Conservation (phyloP, 2,329 filamentous ascomycete genomes). For the Fusarium napiforme region DNA sequence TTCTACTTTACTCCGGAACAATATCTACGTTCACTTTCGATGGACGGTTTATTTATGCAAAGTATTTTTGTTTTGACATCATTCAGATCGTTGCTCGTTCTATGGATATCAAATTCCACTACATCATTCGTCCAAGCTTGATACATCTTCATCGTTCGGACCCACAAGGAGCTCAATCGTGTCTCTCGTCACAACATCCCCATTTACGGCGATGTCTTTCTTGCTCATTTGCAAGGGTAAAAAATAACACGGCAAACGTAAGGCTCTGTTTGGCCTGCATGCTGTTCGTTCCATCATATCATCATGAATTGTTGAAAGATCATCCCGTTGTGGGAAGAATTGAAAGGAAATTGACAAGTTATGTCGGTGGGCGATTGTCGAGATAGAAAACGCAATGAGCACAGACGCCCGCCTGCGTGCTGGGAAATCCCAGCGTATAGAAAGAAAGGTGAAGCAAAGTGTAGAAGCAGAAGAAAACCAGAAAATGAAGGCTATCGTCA, state of each 20-base stretch:
- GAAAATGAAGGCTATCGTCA: slow-evolving; percentile 31
- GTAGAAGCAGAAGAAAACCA: slow-evolving; percentile 6
- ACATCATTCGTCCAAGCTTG: slow-evolving; percentile 19
- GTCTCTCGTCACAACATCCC: slow-evolving; percentile 31
- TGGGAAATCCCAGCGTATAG: slow-evolving; percentile 21
- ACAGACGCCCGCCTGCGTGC: slow-evolving; percentile 8
- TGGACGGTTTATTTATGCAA: background rate
- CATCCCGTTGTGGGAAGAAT: slow-evolving; percentile 20
- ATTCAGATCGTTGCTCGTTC: slow-evolving; percentile 44
- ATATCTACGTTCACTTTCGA: background rate
- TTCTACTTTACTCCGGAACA: background rate
- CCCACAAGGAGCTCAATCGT: slow-evolving; percentile 25
- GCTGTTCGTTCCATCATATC: slow-evolving; percentile 47
- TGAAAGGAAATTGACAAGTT: slow-evolving; percentile 22
- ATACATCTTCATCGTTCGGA: slow-evolving; percentile 6
- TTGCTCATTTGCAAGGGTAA: slow-evolving; percentile 27
- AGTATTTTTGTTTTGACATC: slow-evolving; percentile 18
- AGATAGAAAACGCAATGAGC: slow-evolving; percentile 14
- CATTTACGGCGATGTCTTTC: background rate
- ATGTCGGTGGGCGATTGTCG: slow-evolving; percentile 10
- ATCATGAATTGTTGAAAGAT: slow-evolving; percentile 42
- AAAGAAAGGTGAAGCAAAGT: slow-evolving; percentile 23
- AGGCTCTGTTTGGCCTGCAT: slow-evolving; percentile 43
- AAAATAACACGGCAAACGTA: slow-evolving; percentile 37
- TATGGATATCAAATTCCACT: slow-evolving; percentile 41